Base-by-base conservation (phyloP, 805 yeast species). In the Nakazawaea laoshanensis region DNA sequence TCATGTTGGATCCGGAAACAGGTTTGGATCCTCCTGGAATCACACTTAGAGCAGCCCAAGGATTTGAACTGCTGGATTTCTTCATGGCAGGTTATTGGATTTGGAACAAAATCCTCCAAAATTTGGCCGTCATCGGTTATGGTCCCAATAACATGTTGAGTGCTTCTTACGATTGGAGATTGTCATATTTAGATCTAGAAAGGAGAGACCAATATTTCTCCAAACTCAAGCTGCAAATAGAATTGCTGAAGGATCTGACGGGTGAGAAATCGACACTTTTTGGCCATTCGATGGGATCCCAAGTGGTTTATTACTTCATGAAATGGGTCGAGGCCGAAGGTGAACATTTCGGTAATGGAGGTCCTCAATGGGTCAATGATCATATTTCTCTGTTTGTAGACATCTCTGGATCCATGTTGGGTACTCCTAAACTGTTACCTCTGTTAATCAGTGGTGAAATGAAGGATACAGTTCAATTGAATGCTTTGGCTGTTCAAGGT, bases 81-180 rank as follows among this genome's bases (percentile, higher is more conserved):
- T 92, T 92, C 49, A 77, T 92, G 55, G 84, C 96, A 3, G 98
- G 98, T 0, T 92, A 92, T 55, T 92, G 98, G 98, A 85, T 92
- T 47, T 92, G 98, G 98, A 86, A 85, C 52, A 92, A 92, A 52
- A 74, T 92, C 33, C 64, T 92, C n/a, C 95, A 89, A 55, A 92
- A 92, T 48, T 61, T 92, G 43, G 94, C 96, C 3, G 96, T 85
- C 1, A 73, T 92, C 40, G 96, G 96, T 0, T 92, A 92, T 56
- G 95, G 85, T 30, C 89, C 96, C 2, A 80, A 85, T 45, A 84
- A 71, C 47, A 87, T 92, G 96, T 50, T 69, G 19, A 78, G 88
- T 35, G 98, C 97, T 1, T 70, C 95, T 1, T 92, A 92, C 54
- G 98, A 92, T 54, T 92, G 98, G 98, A 72, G 98, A 50, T 67